Percentiles rank a stretch among this genome's conserved stretches.
Evolutionary conservation across 2,329 filamentous ascomycete genomes (phyloP).

Genomic region (Aureobasidium zeae): DNA sequence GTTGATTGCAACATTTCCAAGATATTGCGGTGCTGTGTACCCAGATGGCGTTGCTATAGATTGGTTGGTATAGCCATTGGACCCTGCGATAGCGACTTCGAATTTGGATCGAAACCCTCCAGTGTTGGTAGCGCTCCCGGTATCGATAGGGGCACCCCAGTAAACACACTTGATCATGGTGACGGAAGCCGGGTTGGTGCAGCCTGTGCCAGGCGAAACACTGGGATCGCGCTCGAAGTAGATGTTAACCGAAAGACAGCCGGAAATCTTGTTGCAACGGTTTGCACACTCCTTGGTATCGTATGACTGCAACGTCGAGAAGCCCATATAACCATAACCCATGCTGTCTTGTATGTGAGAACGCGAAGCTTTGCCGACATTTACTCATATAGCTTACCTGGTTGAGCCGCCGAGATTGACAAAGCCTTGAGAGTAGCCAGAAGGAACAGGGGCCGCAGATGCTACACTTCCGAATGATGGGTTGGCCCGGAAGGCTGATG

Average conservation of each 20-base stretch:
- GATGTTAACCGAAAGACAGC: constrained; percentile 30
- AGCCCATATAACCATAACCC: constrained; percentile 26
- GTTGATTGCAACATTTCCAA: constrained; percentile 22
- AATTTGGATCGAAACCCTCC: constrained; percentile 26
- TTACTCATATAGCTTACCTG: too few species aligned
- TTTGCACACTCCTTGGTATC: constrained; percentile 25
- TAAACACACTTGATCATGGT: constrained; percentile 30
- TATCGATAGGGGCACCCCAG: too few species aligned
- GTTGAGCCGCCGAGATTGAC: too few species aligned
- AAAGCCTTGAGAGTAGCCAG: too few species aligned
- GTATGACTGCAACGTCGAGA: constrained; percentile 25
- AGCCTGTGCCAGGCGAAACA: constrained; percentile 25
- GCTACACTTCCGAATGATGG: too few species aligned
- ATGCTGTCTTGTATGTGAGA: too few species aligned
- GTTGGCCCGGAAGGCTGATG: too few species aligned
- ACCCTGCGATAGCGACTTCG: constrained; percentile 16
- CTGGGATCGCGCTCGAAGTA: constrained; percentile 31
- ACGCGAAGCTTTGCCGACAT: too few species aligned
- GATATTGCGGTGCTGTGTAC: constrained; percentile 17
- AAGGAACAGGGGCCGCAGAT: too few species aligned
- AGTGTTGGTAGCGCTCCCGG: too few species aligned
- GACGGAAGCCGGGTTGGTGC: constrained; percentile 28
- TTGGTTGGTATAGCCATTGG: constrained; percentile 16
- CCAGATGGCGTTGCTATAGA: constrained; percentile 16
- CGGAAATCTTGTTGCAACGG: constrained; percentile 25